Evolutionary conservation across 345 rosid species (phyloP).

Genomic region (Hypericum androsaemum): DNA sequence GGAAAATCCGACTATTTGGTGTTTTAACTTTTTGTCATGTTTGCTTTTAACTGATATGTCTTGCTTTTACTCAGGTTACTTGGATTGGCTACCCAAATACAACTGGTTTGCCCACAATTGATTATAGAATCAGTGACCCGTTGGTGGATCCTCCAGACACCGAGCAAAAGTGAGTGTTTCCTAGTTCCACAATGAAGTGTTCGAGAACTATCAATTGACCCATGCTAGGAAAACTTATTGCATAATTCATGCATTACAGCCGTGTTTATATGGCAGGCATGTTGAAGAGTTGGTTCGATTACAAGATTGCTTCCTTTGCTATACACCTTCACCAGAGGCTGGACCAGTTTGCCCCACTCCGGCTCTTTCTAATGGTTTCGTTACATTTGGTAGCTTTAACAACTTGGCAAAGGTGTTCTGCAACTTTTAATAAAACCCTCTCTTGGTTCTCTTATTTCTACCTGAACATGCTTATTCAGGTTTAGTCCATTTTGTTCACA

Average conservation of each 20-base stretch:
- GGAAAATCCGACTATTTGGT: too few species aligned
- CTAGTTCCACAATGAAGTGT: constrained; percentile 2
- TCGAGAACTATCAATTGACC: background rate
- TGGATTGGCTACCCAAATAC: constrained; percentile 99
- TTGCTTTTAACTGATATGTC: background rate
- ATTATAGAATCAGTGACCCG: constrained; percentile 90
- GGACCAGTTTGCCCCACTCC: constrained; percentile 87
- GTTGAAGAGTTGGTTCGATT: constrained; percentile 91
- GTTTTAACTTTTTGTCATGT: too few species aligned
- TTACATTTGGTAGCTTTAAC: constrained; percentile 98
- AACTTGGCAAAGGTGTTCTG: constrained; percentile 86
- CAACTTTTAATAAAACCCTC: background rate
- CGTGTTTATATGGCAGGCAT: constrained; percentile 49
- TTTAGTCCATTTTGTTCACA: constrained; percentile 17
- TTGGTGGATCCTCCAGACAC: constrained; percentile 80
- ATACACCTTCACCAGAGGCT: constrained; percentile 95
- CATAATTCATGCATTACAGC: background rate
- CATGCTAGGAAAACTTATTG: background rate
- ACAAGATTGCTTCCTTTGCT: constrained; percentile 93
- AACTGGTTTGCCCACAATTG: constrained; percentile 90
- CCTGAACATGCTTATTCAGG: background rate
- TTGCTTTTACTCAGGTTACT: constrained; percentile 52
- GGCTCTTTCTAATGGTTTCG: constrained; percentile 86
- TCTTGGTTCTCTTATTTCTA: background rate
- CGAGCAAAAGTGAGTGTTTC: constrained; percentile 58